These are phyloP conservation scores for Cadophora sp. DNA, from an alignment of 2,329 filamentous ascomycete genomes.

Conservation along the genomic window DNA sequence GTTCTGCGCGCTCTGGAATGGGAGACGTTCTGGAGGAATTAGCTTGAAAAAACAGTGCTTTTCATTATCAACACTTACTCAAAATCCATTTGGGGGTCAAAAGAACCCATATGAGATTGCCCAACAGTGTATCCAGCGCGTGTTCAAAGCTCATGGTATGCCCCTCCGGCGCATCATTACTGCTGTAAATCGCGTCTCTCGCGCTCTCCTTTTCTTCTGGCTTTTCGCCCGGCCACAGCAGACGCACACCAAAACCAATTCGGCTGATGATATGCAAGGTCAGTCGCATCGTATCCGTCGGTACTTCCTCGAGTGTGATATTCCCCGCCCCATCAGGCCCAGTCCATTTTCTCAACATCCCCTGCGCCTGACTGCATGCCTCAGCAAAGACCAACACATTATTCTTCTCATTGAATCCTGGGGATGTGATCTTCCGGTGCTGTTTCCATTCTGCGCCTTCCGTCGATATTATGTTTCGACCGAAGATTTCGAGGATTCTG, in stretches of 20 bases:
- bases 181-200: conserved; percentile 51
- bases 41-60: neutral
- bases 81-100: conserved; percentile 58
- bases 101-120: conserved; percentile 59
- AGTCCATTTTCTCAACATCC: conserved; percentile 66
- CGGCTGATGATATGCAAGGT: conserved; percentile 67
- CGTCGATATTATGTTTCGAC: conserved; percentile 73
- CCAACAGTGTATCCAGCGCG: conserved; percentile 58
- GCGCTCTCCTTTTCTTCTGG: conserved; percentile 51
- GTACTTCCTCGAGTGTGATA: conserved; percentile 60
- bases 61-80: conserved; percentile 43
- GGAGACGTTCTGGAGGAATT: conserved; percentile 45
- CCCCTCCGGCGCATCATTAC: conserved; percentile 44
- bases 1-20: conserved; percentile 52
- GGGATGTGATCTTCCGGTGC: conserved; percentile 75
- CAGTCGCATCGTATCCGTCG: conserved; percentile 70
- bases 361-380: conserved; percentile 66
- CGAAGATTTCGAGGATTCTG: conserved; percentile 66
- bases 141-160: conserved; percentile 62
- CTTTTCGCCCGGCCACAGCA: conserved; percentile 68
- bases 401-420: conserved; percentile 80
- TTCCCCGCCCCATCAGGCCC: conserved; percentile 49
- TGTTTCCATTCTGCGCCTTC: conserved; percentile 74
- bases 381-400: conserved; percentile 71
- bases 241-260: conserved; percentile 72